phyloP scores from a whole-genome alignment of 176 grass and related monocot genomes.

The Rhynchospora tenuis region DNA sequence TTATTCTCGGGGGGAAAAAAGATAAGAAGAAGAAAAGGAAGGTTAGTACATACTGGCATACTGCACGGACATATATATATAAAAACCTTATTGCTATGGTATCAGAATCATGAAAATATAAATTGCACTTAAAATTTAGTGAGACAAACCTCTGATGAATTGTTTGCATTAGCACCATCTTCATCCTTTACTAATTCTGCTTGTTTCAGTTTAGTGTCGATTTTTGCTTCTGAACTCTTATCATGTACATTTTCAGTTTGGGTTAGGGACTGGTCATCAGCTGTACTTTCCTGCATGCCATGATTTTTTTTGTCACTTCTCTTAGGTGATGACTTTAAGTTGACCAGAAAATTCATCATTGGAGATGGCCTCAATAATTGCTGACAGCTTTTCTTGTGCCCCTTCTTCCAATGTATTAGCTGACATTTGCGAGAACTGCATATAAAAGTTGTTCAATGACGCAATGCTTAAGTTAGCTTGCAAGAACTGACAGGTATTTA shows the following conservation, averaged over 20 bases:
- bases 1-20: no score
- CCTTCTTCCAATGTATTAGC: slow-evolving; percentile 89
- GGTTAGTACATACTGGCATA: no score
- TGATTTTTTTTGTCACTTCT: slow-evolving; percentile 34
- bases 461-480: neutral
- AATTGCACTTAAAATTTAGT: neutral
- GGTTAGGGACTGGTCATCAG: slow-evolving; percentile 39
- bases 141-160: slow-evolving; percentile 30
- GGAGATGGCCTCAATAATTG: slow-evolving; percentile 41
- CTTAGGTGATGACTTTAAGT: slow-evolving; percentile 44
- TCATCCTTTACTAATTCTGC: slow-evolving; percentile 22
- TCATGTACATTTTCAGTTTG: neutral
- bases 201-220: slow-evolving; percentile 39
- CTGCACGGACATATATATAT: neutral
- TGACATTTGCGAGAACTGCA: slow-evolving; percentile 90
- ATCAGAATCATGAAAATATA: neutral
- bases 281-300: slow-evolving; percentile 31
- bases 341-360: slow-evolving; percentile 49
- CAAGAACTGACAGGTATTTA: neutral
- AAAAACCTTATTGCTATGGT: neutral
- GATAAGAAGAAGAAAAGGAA: no score
- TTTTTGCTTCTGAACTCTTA: slow-evolving; percentile 20
- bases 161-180: slow-evolving; percentile 37
- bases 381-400: slow-evolving; percentile 79
- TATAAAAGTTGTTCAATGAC: neutral